These are phyloP conservation scores for Coprinellus aureogranulatus DNA, from an alignment of 768 basidiomycete species.

Conservation along the genomic window DNA sequence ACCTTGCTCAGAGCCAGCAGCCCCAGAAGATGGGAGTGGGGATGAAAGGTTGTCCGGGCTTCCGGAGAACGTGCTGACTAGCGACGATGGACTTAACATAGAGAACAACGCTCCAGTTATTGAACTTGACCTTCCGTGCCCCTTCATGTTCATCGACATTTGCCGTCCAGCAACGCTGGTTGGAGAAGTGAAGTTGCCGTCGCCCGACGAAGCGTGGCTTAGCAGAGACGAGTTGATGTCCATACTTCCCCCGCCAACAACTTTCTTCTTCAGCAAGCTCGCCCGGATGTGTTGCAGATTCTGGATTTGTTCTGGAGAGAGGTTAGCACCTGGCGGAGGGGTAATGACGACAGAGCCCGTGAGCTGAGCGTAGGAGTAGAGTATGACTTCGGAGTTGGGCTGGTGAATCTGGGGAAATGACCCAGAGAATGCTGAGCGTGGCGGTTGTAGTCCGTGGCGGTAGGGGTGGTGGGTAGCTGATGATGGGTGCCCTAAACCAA, in stretches of 20 bases:
- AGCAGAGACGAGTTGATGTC: constrained; percentile 46
- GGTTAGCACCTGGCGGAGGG: constrained; percentile 37
- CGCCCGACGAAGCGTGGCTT: not conserved
- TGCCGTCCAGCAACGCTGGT: not conserved
- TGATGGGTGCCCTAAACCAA: constrained; percentile 48
- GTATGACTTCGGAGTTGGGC: constrained; percentile 62
- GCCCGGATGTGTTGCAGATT: constrained; percentile 48
- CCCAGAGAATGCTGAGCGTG: constrained; percentile 38
- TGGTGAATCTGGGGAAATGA: constrained; percentile 41
- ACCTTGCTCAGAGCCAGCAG: not conserved
- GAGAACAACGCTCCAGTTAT: not conserved
- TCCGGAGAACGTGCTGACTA: not conserved
- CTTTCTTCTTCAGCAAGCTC: constrained; percentile 41
- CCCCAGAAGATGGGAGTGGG: not conserved
- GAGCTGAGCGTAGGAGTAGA: constrained; percentile 85
- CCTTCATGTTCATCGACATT: not conserved
- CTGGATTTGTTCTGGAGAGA: constrained; percentile 44
- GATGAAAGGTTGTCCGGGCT: not conserved
- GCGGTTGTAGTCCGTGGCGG: constrained; percentile 19
- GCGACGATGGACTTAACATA: constrained; percentile 11
- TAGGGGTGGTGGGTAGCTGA: not conserved
- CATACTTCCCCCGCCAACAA: constrained; percentile 77
- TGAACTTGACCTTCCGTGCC: constrained; percentile 3
- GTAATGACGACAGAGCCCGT: constrained; percentile 63
- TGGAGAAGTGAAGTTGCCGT: not conserved